Conservation (phyloP, 306 rosid genomes). For the Cicer judaicum region DNA sequence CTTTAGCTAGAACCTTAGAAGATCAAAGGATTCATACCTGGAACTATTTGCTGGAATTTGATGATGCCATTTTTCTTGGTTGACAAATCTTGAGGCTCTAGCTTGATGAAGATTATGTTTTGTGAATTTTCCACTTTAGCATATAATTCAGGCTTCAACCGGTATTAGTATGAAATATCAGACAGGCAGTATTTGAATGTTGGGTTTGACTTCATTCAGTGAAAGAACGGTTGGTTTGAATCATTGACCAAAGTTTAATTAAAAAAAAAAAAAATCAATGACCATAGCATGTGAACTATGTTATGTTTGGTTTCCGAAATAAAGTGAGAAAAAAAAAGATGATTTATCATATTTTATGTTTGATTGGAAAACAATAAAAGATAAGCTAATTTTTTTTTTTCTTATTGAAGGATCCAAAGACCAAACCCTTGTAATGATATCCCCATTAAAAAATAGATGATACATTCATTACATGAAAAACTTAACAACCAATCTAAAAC, state of each 20-base stretch:
- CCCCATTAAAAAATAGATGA: no score
- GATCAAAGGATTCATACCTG: constrained; percentile 44
- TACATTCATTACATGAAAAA: no score
- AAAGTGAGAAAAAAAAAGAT: neutral
- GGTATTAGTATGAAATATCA: constrained; percentile 6
- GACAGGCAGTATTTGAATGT: constrained; percentile 43
- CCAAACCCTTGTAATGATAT: no score
- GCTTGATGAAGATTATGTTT: constrained; percentile 13
- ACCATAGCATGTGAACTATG: neutral
- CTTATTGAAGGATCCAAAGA: no score
- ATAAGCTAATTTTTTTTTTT: neutral
- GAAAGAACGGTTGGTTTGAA: constrained; percentile 49
- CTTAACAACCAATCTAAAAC: no score
- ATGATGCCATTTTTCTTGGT: neutral
- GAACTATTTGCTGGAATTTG: constrained; percentile 2
- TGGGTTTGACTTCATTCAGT: constrained; percentile 41
- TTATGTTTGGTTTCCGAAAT: neutral
- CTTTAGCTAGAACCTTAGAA: neutral
- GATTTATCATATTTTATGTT: no score
- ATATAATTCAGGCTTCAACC: neutral
- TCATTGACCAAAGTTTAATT: neutral
- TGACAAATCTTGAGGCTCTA: constrained; percentile 3
- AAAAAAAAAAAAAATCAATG: neutral
- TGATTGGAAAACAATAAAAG: neutral
- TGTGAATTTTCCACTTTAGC: constrained; percentile 9